Evolutionary conservation across 257 asterid genomes (phyloP).

Genomic region (Capsicum pubescens): DNA sequence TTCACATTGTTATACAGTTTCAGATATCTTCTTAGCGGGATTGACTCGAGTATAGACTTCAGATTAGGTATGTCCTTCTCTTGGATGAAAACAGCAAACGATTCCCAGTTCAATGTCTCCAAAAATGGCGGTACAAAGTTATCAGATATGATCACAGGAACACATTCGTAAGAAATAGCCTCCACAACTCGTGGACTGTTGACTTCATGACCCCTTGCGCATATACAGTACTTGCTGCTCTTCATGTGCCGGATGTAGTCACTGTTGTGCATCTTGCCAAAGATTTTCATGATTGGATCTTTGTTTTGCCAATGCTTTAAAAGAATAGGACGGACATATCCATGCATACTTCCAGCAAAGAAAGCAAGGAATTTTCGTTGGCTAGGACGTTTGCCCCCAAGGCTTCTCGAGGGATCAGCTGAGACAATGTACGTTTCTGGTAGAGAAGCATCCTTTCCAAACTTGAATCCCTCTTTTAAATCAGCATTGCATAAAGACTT

Average conservation of each 20-base stretch:
- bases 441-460: conserved; percentile 69
- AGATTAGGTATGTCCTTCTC: conserved; percentile 79
- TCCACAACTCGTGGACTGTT: conserved; percentile 78
- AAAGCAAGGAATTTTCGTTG: conserved; percentile 65
- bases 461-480: conserved; percentile 55
- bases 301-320: conserved; percentile 66
- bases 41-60: conserved; percentile 64
- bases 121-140: conserved; percentile 78
- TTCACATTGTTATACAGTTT: conserved; percentile 69
- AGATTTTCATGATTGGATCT: conserved; percentile 73
- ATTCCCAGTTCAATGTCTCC: conserved; percentile 77
- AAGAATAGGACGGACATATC: conserved; percentile 69
- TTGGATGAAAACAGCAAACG: conserved; percentile 60
- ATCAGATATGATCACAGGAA: conserved; percentile 79
- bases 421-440: conserved; percentile 60
- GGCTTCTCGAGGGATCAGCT: conserved; percentile 43
- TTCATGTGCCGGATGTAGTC: conserved; percentile 64
- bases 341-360: conserved; percentile 82
- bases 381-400: conserved; percentile 64
- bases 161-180: conserved; percentile 73
- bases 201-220: conserved; percentile 77
- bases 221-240: conserved; percentile 78
- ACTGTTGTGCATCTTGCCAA: conserved; percentile 43
- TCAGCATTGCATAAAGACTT: conserved; percentile 78
- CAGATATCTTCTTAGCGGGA: conserved; percentile 55